Conservation (phyloP, 768 basidiomycete genomes). For the Trametes coccinea region DNA sequence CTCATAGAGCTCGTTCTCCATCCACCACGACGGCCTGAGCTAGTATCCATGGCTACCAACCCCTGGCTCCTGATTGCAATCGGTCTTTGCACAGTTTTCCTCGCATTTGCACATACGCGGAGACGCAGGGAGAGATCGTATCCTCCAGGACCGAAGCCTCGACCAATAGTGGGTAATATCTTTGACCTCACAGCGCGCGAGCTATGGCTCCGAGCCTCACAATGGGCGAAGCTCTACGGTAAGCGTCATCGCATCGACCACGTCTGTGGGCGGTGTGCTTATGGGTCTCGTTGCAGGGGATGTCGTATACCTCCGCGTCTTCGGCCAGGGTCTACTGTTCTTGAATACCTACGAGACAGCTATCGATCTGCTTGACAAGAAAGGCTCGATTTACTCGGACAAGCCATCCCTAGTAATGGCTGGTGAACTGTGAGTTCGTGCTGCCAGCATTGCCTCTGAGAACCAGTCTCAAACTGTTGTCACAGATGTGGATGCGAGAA, state of each 20-base stretch:
- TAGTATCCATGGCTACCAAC: background rate
- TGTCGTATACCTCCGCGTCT: constrained; percentile 62
- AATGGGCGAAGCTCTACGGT: constrained; percentile 70
- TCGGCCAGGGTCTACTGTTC: constrained; percentile 69
- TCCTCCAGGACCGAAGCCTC: constrained; percentile 69
- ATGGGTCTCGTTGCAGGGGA: constrained; percentile 43
- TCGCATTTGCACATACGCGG: background rate
- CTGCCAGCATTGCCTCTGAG: background rate
- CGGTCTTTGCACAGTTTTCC: background rate
- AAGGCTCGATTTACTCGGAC: constrained; percentile 73
- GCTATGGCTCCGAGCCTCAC: constrained; percentile 61
- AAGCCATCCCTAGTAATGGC: constrained; percentile 69
- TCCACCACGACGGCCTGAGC: background rate
- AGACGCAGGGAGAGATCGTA: constrained; percentile 18
- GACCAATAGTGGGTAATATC: constrained; percentile 67
- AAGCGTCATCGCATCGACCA: constrained; percentile 18
- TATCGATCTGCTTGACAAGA: constrained; percentile 67
- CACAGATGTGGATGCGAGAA: constrained; percentile 59
- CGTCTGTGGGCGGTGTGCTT: background rate
- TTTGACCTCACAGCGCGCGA: constrained; percentile 58
- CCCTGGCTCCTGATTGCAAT: too few relatives aligned
- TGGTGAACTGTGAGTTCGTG: constrained; percentile 62
- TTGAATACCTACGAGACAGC: constrained; percentile 60
- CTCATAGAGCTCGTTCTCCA: too few relatives aligned
- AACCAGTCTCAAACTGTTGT: background rate